phyloP scores from a whole-genome alignment of 2,329 filamentous ascomycete genomes.

The Sporothrix brunneoviolacea region DNA sequence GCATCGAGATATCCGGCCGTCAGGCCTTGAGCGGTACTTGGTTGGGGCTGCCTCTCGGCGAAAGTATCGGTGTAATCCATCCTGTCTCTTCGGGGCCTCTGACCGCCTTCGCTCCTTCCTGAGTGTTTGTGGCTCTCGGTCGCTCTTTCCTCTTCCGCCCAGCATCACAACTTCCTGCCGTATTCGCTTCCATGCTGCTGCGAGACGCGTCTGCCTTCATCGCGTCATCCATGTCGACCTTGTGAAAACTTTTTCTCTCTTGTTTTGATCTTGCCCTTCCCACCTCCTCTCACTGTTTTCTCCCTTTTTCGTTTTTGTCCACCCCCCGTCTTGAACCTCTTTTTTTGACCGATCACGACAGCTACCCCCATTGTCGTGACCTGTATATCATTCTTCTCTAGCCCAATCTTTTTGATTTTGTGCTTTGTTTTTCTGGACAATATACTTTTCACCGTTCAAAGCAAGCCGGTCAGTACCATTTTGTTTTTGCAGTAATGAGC shows the following conservation, averaged over 20 bases:
- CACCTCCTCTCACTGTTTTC: neutral
- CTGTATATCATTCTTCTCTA: neutral
- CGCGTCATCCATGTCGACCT: no score
- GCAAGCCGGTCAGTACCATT: neutral
- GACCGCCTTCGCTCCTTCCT: no score
- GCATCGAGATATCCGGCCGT: no score
- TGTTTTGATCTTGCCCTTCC: neutral
- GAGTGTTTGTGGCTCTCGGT: no score
- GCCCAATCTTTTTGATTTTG: conserved; percentile 4
- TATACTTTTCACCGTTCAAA: neutral
- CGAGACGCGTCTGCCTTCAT: no score
- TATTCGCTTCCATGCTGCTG: no score
- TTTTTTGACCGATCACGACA: conserved; percentile 6
- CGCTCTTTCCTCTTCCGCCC: neutral
- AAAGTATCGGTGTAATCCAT: no score
- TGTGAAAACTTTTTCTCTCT: neutral
- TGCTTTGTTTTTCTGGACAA: neutral
- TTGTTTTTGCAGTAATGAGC: no score
- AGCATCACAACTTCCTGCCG: neutral
- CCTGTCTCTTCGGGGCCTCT: no score
- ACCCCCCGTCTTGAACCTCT: conserved; percentile 15
- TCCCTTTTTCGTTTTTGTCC: neutral
- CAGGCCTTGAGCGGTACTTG: no score
- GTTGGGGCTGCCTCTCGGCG: no score
- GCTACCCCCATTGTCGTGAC: neutral